Evolutionary conservation across 805 yeast species (phyloP).

Genomic region (Zygosaccharomyces kombuchaensis): DNA sequence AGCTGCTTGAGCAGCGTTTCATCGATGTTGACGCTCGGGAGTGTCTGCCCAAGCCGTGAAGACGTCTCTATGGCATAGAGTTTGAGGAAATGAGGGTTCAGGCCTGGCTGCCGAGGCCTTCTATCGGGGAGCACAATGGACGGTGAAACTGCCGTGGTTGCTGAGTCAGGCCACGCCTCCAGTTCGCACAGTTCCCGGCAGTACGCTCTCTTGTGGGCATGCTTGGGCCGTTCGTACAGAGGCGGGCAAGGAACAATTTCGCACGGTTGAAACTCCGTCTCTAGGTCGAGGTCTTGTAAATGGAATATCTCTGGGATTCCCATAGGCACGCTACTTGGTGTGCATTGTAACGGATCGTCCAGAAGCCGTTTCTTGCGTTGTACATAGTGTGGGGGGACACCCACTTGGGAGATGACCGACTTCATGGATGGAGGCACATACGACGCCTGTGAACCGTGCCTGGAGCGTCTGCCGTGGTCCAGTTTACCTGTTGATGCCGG

Average conservation of each 20-base stretch:
- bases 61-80: slow-evolving; percentile 30
- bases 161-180: slow-evolving; percentile 28
- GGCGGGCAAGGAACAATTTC: slow-evolving; percentile 23
- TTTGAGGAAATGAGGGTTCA: slow-evolving; percentile 30
- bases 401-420: slow-evolving; percentile 26
- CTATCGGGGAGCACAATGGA: slow-evolving; percentile 20
- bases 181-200: slow-evolving; percentile 16
- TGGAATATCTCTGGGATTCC: slow-evolving; percentile 1
- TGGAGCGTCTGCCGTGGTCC: not conserved
- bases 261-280: slow-evolving; percentile 15
- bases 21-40: slow-evolving; percentile 33
- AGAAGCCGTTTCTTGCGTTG: slow-evolving; percentile 5
- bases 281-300: slow-evolving; percentile 24
- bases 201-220: not conserved
- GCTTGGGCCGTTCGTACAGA: slow-evolving; percentile 17
- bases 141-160: not conserved
- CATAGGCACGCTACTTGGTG: slow-evolving; percentile 5
- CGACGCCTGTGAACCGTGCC: not conserved
- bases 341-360: slow-evolving; percentile 1
- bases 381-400: not conserved
- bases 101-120: slow-evolving; percentile 25
- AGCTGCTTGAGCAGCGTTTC: slow-evolving; percentile 25
- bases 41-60: slow-evolving; percentile 19
- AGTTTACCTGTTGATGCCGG: not conserved
- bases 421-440: slow-evolving; percentile 26